These are phyloP conservation scores for Saksenaea oblongispora DNA, from an alignment of 371 early-diverging fungal genomes.

Conservation along the genomic window DNA sequence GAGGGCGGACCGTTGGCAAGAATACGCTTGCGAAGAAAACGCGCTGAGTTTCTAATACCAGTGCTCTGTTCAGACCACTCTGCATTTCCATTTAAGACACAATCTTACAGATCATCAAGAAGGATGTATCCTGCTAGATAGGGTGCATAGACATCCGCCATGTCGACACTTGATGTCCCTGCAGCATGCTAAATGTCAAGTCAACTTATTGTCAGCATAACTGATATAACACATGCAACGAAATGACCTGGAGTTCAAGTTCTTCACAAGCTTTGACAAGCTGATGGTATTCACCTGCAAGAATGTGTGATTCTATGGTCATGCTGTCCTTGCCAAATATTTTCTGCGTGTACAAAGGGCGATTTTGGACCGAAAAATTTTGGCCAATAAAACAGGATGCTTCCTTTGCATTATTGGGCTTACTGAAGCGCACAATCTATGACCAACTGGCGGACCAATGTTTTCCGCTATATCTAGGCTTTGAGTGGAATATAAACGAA, in stretches of 20 bases:
- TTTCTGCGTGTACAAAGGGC: no score
- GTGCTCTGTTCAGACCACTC: not conserved
- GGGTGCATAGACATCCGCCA: conserved; percentile 23
- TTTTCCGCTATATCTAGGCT: no score
- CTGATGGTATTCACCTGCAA: conserved; percentile 10
- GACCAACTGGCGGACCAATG: no score
- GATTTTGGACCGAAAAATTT: no score
- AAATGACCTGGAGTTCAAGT: conserved; percentile 27
- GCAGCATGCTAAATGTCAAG: conserved; percentile 12
- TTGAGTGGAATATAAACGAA: no score
- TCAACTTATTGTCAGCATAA: not conserved
- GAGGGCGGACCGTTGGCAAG: not conserved
- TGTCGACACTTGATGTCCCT: conserved; percentile 4
- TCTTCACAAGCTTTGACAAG: conserved; percentile 25
- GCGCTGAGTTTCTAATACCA: conserved; percentile 24
- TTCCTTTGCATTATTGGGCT: no score
- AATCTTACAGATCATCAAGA: conserved; percentile 28
- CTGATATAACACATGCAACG: not conserved
- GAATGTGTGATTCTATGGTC: not conserved
- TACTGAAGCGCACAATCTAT: no score
- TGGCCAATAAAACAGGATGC: no score
- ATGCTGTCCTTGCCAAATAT: no score
- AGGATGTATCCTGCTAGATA: conserved; percentile 27
- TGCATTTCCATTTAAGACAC: not conserved
- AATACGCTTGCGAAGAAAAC: conserved; percentile 32